Evolutionary conservation across 2,329 filamentous ascomycete species (phyloP).

Genomic region (Aspergillus glaucus): DNA sequence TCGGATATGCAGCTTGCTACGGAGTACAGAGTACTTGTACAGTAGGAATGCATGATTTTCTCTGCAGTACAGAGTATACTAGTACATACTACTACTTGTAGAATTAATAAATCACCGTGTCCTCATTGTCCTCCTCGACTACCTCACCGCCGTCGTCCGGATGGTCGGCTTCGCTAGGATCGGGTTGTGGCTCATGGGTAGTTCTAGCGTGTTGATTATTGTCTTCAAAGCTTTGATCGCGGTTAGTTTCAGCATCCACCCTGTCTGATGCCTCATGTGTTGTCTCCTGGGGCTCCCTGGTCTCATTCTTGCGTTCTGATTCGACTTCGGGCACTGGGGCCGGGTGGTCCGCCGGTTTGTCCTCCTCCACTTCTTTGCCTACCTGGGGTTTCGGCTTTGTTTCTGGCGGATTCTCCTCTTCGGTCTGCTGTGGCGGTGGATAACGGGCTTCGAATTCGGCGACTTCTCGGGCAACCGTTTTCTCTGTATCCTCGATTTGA

Average conservation of each 20-base stretch:
- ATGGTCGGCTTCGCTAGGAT: conserved; percentile 36
- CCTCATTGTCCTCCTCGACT: conserved; percentile 77
- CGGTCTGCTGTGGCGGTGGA: conserved; percentile 23
- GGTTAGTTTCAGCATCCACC: conserved; percentile 17
- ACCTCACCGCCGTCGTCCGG: conserved; percentile 70
- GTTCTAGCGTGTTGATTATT: conserved; percentile 16
- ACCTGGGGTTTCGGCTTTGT: conserved; percentile 2
- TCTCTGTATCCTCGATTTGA: conserved; percentile 63
- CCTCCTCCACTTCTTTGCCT: conserved; percentile 20
- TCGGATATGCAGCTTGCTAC: too few relatives aligned
- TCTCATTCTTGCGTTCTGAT: conserved; percentile 4
- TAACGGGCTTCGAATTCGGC: conserved; percentile 53
- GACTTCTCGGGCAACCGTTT: conserved; percentile 58
- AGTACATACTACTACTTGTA: neutral
- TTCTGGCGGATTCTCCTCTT: conserved; percentile 2
- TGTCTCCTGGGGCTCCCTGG: conserved; percentile 29
- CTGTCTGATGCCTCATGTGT: conserved; percentile 39
- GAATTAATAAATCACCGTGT: conserved; percentile 76
- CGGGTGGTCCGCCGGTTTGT: conserved; percentile 14
- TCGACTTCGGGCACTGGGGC: conserved; percentile 8
- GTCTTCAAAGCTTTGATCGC: conserved; percentile 10
- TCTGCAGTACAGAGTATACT: neutral
- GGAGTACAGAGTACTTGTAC: neutral
- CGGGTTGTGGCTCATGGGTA: conserved; percentile 22
- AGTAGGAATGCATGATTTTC: neutral